Evolutionary conservation across 2,329 filamentous ascomycete genomes (phyloP), one percentile per base, ranked within the genome.

Genomic region (Blumeriella jaapii): DNA sequence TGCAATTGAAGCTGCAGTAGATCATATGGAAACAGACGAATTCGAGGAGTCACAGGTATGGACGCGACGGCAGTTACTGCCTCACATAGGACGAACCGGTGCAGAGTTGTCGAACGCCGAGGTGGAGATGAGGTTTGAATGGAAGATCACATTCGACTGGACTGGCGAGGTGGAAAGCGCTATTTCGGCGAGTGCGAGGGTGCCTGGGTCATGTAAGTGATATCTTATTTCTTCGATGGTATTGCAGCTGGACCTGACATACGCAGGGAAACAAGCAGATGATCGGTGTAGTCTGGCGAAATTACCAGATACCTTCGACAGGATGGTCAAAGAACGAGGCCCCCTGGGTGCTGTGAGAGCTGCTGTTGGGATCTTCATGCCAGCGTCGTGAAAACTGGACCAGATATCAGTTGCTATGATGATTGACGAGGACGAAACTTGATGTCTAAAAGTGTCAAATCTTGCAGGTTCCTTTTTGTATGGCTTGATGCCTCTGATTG

Each of bases 91-190:
- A 2, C 62, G 65, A 28, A 67, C 64, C n/a, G 56, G 57, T 27
- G 47, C 54, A 36, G 42, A 69, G 5, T 50, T 65, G 11, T 34
- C 24, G 1, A 42, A 33, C n/a, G 38, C 47, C 6, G 41, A 47
- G 3, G 50, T 50, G 9, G 48, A 53, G 43, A 46, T 59, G 36
- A 56, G 71, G 16, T 58, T 83, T 1, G 61, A 66, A 38, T 84
- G 79, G 79, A 61, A 57, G 29, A 74, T 81, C 27, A 57, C 58
- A 2, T 81, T 83, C 49, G 78, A 83, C 54, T 83, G 78, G 78
- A 78, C 77, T 0, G 79, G 79, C 5, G 79, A 83, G 51, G 78
- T 74, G 4, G 67, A 69, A 48, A 81, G 69, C 45, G 61, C 61
- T 28, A 56, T 82, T 11, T 59, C 59, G 4, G 61, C 77, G 8